Conservation (phyloP, 2,329 filamentous ascomycete species). For the Exophiala xenobiotica region DNA sequence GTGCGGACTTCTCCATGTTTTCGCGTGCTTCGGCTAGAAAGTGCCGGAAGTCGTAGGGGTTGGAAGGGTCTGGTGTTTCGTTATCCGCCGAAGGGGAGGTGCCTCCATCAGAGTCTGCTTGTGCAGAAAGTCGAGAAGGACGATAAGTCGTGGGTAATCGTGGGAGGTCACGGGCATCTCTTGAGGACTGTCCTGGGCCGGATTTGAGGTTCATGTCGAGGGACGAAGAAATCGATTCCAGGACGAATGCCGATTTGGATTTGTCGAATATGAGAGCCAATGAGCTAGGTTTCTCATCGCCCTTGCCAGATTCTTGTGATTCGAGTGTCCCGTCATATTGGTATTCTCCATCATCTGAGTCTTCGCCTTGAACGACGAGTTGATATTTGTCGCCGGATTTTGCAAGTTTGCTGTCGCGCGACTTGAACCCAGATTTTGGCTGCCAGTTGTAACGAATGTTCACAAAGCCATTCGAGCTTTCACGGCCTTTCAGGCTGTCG, state of each 20-base stretch:
- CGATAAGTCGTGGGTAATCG: constrained; percentile 12
- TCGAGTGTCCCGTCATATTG: constrained; percentile 11
- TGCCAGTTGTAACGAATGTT: constrained; percentile 50
- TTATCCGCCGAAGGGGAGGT: constrained; percentile 36
- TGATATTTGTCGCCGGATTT: constrained; percentile 17
- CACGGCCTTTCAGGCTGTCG: constrained; percentile 39
- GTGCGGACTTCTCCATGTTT: constrained; percentile 34
- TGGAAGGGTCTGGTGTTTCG: constrained; percentile 45
- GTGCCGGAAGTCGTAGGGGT: constrained; percentile 51
- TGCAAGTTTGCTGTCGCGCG: constrained; percentile 21
- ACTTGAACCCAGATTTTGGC: constrained; percentile 37
- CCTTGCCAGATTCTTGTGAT: constrained; percentile 4
- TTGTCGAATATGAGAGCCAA: constrained; percentile 71
- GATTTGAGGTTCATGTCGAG: constrained; percentile 83
- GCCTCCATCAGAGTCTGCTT: constrained; percentile 31
- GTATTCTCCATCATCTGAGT: constrained; percentile 14
- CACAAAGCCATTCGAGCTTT: constrained; percentile 31
- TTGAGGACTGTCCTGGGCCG: constrained; percentile 49
- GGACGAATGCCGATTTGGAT: constrained; percentile 69
- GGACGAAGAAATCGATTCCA: constrained; percentile 77
- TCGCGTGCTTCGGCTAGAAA: constrained; percentile 46
- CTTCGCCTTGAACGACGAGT: constrained; percentile 15
- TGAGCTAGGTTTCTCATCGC: constrained; percentile 33
- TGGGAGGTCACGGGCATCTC: constrained; percentile 17
- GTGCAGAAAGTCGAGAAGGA: constrained; percentile 22